phyloP scores from a whole-genome alignment of 495 filamentous ascomycete genomes.

The Neurospora cerealis region DNA sequence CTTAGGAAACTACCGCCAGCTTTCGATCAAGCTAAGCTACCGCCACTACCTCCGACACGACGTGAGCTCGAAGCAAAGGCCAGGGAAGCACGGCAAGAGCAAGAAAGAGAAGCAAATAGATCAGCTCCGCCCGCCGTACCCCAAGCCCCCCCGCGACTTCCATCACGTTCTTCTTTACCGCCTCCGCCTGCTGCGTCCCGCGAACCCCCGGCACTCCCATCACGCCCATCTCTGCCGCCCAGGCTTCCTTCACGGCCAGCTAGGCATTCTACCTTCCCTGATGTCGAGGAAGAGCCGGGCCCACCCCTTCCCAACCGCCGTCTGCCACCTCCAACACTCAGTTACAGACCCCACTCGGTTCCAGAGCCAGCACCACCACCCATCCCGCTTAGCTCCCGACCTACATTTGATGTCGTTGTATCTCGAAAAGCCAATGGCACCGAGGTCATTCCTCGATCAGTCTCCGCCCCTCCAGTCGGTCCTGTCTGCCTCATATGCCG shows the following conservation, averaged over 20 bases:
- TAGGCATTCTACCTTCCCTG: slow-evolving; percentile 10
- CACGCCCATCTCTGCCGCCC: slow-evolving; percentile 25
- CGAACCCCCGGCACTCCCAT: slow-evolving; percentile 15
- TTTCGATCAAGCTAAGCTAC: slow-evolving; percentile 39
- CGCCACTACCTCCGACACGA: slow-evolving; percentile 37
- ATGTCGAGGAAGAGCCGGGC: slow-evolving; percentile 7
- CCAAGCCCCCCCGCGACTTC: neutral
- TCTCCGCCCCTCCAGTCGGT: slow-evolving; percentile 9
- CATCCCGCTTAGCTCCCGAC: slow-evolving; percentile 36
- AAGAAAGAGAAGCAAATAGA: slow-evolving; percentile 11
- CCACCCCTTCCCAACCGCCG: slow-evolving; percentile 25
- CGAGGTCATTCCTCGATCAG: slow-evolving; percentile 3
- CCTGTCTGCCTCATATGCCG: slow-evolving; percentile 65
- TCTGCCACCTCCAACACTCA: slow-evolving; percentile 30
- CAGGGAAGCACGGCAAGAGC: slow-evolving; percentile 16
- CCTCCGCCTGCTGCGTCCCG: slow-evolving; percentile 1
- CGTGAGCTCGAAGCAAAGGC: slow-evolving; percentile 37
- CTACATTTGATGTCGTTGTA: slow-evolving; percentile 28
- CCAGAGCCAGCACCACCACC: slow-evolving; percentile 30
- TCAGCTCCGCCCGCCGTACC: neutral
- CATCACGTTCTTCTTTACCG: slow-evolving; percentile 6
- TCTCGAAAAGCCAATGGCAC: slow-evolving; percentile 16
- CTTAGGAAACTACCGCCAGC: slow-evolving; percentile 36
- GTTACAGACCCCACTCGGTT: slow-evolving; percentile 13
- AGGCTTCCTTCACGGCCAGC: slow-evolving; percentile 31